Percentiles rank a stretch among this genome's conserved stretches.
Conservation (phyloP, 805 yeast genomes). For the Saccharomycopsis schoenii region DNA sequence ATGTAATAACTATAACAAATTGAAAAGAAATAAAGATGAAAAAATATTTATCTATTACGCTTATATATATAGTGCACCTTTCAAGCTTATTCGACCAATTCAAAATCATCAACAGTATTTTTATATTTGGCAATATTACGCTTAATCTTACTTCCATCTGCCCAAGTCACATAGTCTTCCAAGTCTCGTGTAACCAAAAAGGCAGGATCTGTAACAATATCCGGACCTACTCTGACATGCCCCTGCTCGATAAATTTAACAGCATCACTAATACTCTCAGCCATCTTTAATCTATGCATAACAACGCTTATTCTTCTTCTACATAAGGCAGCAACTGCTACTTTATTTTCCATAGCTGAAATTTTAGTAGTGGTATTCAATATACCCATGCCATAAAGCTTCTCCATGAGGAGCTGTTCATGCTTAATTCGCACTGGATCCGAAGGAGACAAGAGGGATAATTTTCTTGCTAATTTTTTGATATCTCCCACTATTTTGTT, state of each 20-base stretch:
- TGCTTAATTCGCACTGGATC: slow-evolving; percentile 85
- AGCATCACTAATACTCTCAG: slow-evolving; percentile 80
- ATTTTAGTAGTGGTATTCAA: slow-evolving; percentile 82
- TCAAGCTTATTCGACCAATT: slow-evolving; percentile 24
- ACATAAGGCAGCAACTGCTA: slow-evolving; percentile 87
- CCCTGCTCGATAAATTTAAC: slow-evolving; percentile 93
- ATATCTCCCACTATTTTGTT: slow-evolving; percentile 89
- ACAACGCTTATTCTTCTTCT: slow-evolving; percentile 89
- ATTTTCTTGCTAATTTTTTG: slow-evolving; percentile 74
- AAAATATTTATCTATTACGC: no score
- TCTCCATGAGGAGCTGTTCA: slow-evolving; percentile 80
- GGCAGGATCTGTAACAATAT: slow-evolving; percentile 92
- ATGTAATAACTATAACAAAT: no score
- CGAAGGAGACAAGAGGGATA: slow-evolving; percentile 74
- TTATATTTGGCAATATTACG: slow-evolving; percentile 79
- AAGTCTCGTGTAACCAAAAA: slow-evolving; percentile 83
- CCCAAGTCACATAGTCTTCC: slow-evolving; percentile 98
- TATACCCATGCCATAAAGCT: slow-evolving; percentile 81
- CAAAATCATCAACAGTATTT: slow-evolving; percentile 58
- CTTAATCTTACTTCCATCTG: slow-evolving; percentile 90
- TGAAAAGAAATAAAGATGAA: no score
- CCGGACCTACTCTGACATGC: slow-evolving; percentile 94
- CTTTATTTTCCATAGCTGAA: slow-evolving; percentile 82
- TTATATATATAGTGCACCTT: no score
- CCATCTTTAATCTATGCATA: slow-evolving; percentile 91